Percentiles rank a stretch among this genome's conserved stretches.
Evolutionary conservation across 441 rosid species (phyloP).

Genomic region (Populus hybrid): DNA sequence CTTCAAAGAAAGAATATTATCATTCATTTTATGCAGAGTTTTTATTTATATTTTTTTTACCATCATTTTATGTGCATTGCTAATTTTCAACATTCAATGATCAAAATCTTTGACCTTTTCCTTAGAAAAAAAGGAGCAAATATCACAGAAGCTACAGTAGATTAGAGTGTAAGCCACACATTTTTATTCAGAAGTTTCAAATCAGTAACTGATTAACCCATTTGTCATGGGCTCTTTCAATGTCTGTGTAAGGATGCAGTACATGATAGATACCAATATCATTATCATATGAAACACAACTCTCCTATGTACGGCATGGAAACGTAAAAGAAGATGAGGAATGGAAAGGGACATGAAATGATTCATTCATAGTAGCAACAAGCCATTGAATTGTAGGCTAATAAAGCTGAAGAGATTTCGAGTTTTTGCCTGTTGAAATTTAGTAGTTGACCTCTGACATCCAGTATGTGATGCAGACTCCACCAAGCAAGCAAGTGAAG

Average conservation of each 20-base stretch:
- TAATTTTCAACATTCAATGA: background rate
- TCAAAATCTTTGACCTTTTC: background rate
- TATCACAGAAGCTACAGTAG: background rate
- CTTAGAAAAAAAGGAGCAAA: background rate
- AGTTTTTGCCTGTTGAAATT: slow-evolving; percentile 73
- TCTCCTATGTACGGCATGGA: background rate
- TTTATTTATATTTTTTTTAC: no score
- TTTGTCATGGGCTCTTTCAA: background rate
- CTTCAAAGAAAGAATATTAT: slow-evolving; percentile 1
- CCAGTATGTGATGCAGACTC: slow-evolving; percentile 38
- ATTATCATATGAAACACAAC: background rate
- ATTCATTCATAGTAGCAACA: background rate
- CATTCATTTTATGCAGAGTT: background rate
- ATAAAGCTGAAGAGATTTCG: slow-evolving; percentile 5
- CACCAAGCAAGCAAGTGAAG: slow-evolving; percentile 74
- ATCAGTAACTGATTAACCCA: background rate
- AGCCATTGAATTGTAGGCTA: background rate
- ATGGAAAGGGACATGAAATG: background rate
- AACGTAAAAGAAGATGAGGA: background rate
- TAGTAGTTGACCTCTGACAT: slow-evolving; percentile 35
- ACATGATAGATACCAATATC: background rate
- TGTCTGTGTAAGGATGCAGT: background rate
- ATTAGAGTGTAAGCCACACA: slow-evolving; percentile 1
- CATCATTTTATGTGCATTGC: background rate
- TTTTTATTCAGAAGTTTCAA: background rate